These are phyloP conservation scores for Pyrenophora teres DNA, from an alignment of 2,329 filamentous ascomycete species.

Conservation along the genomic window DNA sequence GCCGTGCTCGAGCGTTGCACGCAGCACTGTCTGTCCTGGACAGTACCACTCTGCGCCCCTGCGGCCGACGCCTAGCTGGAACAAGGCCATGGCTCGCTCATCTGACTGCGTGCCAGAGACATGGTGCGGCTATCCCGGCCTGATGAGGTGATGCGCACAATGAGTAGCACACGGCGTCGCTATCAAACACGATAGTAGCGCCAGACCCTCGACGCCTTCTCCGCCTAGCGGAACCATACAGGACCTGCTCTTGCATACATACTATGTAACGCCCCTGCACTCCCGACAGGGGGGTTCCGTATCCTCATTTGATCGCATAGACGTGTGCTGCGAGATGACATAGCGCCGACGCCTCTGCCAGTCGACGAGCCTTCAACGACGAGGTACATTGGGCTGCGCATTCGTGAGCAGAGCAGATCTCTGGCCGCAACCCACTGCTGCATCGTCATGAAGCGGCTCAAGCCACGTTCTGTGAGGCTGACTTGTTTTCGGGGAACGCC, in stretches of 20 bases:
- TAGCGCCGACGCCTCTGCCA: conserved; percentile 7
- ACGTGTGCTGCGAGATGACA: conserved; percentile 29
- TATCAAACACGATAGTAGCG: conserved; percentile 28
- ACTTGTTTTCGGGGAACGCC: background rate
- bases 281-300: conserved; percentile 22
- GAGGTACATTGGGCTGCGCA: background rate
- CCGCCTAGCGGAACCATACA: conserved; percentile 29
- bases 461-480: conserved; percentile 19
- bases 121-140: conserved; percentile 31
- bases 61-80: background rate
- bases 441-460: conserved; percentile 7
- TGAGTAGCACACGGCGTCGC: conserved; percentile 25
- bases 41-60: background rate
- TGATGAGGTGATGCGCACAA: conserved; percentile 7
- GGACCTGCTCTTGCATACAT: conserved; percentile 10
- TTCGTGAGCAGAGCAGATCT: background rate
- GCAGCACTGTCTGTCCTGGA: too few species aligned
- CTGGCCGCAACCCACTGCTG: background rate
- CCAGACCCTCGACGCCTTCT: conserved; percentile 22
- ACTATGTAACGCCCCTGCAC: conserved; percentile 13
- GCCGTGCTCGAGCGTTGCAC: conserved; percentile 8
- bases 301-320: conserved; percentile 22
- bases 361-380: conserved; percentile 1
- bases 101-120: conserved; percentile 15
- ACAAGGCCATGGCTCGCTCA: conserved; percentile 1